A percentile compares a stretch with the other conserved stretches of the same genome.
phyloP scores from a whole-genome alignment of 345 rosid genomes.

The Anastatica hierochuntica region DNA sequence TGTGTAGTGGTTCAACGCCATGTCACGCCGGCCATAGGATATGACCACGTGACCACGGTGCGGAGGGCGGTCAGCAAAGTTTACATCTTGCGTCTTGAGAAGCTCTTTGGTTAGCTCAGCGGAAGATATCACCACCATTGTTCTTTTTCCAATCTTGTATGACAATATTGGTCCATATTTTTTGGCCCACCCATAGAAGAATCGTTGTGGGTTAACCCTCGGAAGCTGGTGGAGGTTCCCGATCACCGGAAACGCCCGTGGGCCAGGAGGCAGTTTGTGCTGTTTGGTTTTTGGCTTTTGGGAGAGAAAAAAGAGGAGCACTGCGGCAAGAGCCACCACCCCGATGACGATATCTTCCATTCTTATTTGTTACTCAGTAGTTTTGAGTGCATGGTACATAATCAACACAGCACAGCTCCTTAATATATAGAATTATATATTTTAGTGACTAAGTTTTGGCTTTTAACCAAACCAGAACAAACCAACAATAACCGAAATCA shows the following conservation, averaged over 20 bases:
- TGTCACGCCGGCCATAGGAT: slow-evolving; percentile 26
- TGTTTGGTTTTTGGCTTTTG: slow-evolving; percentile 8
- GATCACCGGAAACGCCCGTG: slow-evolving; percentile 34
- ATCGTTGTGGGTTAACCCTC: slow-evolving; percentile 17
- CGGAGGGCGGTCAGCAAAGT: slow-evolving; percentile 21
- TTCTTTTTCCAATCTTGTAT: slow-evolving; percentile 26
- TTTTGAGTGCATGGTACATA: too few species aligned
- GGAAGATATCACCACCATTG: slow-evolving; percentile 32
- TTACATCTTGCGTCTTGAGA: slow-evolving; percentile 29
- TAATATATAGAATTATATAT: too few species aligned
- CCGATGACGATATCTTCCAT: slow-evolving; percentile 16
- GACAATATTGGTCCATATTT: slow-evolving; percentile 41
- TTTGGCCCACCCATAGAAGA: slow-evolving; percentile 33
- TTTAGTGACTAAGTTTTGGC: too few species aligned
- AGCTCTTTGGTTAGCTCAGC: slow-evolving; percentile 31
- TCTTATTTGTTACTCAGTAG: not conserved
- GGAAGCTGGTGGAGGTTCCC: slow-evolving; percentile 45
- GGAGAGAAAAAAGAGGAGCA: slow-evolving; percentile 16
- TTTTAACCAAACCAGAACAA: too few species aligned
- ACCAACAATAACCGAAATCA: too few species aligned
- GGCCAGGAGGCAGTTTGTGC: slow-evolving; percentile 36
- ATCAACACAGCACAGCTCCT: too few species aligned
- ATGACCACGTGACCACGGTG: slow-evolving; percentile 20
- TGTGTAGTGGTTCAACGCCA: slow-evolving; percentile 22
- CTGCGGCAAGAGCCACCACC: slow-evolving; percentile 1